phyloP scores from a whole-genome alignment of 805 yeast species.

The Candida stauntonica region DNA sequence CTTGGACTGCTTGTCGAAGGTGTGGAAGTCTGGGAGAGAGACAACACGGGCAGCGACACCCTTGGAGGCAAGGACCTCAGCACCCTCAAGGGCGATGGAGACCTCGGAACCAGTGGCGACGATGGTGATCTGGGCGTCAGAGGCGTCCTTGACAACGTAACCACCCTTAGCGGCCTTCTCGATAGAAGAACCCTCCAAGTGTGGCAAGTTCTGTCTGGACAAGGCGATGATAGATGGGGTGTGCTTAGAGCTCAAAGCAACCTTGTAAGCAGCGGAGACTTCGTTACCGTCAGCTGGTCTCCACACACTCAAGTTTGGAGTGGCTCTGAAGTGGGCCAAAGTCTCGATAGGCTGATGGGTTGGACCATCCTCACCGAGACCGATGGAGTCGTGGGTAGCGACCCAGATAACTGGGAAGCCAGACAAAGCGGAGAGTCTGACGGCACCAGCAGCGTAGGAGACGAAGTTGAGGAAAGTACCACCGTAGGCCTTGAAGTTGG shows the following conservation, averaged over 20 bases:
- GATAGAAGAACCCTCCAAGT: conserved; percentile 85
- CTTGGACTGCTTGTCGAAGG: conserved; percentile 78
- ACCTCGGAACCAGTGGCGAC: conserved; percentile 95
- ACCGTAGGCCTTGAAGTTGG: conserved; percentile 85
- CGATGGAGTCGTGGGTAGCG: conserved; percentile 87
- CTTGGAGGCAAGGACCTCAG: conserved; percentile 57
- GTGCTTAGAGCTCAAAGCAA: conserved; percentile 52
- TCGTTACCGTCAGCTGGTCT: conserved; percentile 95
- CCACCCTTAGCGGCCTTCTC: conserved; percentile 96
- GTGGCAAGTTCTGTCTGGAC: conserved; percentile 87
- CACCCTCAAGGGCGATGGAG: conserved; percentile 73
- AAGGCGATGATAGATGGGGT: conserved; percentile 76
- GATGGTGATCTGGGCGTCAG: conserved; percentile 64
- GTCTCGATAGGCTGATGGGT: conserved; percentile 92
- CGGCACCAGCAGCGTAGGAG: conserved; percentile 82
- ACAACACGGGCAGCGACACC: conserved; percentile 81
- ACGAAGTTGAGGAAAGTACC: conserved; percentile 97
- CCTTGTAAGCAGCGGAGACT: conserved; percentile 75
- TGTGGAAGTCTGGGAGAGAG: conserved; percentile 87
- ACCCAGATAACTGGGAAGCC: conserved; percentile 84
- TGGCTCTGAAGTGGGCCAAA: conserved; percentile 79
- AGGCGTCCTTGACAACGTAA: conserved; percentile 64
- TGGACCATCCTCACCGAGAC: conserved; percentile 92
- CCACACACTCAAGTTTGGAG: conserved; percentile 80
- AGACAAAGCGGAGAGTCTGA: conserved; percentile 78